A percentile compares a stretch with the other conserved stretches of the same genome.
Conservation (phyloP, 495 filamentous ascomycete genomes). For the Aspergillus cristatus region DNA sequence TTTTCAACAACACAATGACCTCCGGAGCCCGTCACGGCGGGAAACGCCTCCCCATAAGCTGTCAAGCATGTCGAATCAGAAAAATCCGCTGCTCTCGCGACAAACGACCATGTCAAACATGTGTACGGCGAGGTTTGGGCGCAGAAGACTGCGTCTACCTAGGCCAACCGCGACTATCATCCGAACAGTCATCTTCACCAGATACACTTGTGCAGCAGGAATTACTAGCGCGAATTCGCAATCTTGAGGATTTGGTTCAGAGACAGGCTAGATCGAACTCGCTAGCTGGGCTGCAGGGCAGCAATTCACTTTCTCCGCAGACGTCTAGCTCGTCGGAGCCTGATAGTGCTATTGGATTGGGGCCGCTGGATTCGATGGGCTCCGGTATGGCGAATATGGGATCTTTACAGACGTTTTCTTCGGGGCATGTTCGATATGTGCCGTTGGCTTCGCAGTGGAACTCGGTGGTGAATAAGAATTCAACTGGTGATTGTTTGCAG, state of each 20-base stretch:
- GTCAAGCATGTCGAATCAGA: constrained; percentile 31
- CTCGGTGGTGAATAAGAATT: constrained; percentile 18
- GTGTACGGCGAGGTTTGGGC: constrained; percentile 29
- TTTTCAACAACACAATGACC: constrained; percentile 8
- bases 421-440: constrained; percentile 34
- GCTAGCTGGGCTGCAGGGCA: constrained; percentile 9
- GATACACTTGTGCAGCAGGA: constrained; percentile 26
- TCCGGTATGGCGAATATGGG: constrained; percentile 21
- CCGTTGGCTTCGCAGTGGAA: constrained; percentile 30
- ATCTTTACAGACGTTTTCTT: constrained; percentile 22
- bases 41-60: constrained; percentile 34
- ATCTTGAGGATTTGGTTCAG: constrained; percentile 30
- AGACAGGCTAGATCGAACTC: constrained; percentile 19
- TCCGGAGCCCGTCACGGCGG: constrained; percentile 21
- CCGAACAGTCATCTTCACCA: constrained; percentile 17
- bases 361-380: constrained; percentile 11
- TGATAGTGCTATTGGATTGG: constrained; percentile 13
- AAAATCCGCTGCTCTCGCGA: constrained; percentile 36
- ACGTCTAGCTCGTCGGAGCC: constrained; percentile 24
- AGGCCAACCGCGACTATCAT: constrained; percentile 30
- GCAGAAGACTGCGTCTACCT: constrained; percentile 36
- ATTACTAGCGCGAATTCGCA: constrained; percentile 27
- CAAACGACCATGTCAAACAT: constrained; percentile 33
- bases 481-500: constrained; percentile 20
- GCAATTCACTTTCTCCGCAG: constrained; percentile 21